These are phyloP conservation scores for Schizonepeta tenuifolia DNA, from an alignment of 257 asterid species.

Conservation along the genomic window DNA sequence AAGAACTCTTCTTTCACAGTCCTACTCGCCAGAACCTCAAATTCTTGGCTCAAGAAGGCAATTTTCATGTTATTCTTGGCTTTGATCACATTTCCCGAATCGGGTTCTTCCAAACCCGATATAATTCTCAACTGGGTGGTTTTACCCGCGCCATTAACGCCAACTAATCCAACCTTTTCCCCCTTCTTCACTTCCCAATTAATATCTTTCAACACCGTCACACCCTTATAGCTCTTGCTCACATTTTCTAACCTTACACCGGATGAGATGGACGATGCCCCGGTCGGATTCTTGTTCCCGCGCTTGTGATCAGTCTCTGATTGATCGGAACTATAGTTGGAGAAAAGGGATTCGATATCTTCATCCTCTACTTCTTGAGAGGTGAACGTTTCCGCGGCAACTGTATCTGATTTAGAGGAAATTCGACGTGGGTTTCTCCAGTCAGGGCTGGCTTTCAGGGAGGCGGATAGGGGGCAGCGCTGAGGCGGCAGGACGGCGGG, in stretches of 20 bases:
- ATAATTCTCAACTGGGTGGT: conserved; percentile 93
- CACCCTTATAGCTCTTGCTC: conserved; percentile 81
- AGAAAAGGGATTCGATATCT: conserved; percentile 72
- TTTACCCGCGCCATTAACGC: conserved; percentile 97
- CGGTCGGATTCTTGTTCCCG: conserved; percentile 46
- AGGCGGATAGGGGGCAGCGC: conserved; percentile 40
- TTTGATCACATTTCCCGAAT: conserved; percentile 85
- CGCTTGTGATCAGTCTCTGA: conserved; percentile 47
- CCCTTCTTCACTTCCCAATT: conserved; percentile 94
- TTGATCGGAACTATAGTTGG: conserved; percentile 38
- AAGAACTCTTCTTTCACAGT: conserved; percentile 87
- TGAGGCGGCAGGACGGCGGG: conserved; percentile 43
- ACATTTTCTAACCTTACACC: conserved; percentile 86
- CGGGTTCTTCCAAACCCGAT: conserved; percentile 87
- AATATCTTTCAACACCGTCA: conserved; percentile 75
- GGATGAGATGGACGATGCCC: conserved; percentile 85
- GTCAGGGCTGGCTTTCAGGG: conserved; percentile 35
- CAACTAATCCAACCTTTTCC: conserved; percentile 92
- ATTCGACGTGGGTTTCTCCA: conserved; percentile 37
- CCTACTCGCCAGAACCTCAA: conserved; percentile 73
- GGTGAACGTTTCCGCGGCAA: conserved; percentile 62
- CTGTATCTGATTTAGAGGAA: conserved; percentile 55
- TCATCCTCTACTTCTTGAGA: conserved; percentile 47
- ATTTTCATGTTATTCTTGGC: conserved; percentile 79
- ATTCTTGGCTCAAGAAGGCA: conserved; percentile 87